Conservation (phyloP, 2,329 filamentous ascomycete genomes). For the Magnaporthiopsis rhizophila region DNA sequence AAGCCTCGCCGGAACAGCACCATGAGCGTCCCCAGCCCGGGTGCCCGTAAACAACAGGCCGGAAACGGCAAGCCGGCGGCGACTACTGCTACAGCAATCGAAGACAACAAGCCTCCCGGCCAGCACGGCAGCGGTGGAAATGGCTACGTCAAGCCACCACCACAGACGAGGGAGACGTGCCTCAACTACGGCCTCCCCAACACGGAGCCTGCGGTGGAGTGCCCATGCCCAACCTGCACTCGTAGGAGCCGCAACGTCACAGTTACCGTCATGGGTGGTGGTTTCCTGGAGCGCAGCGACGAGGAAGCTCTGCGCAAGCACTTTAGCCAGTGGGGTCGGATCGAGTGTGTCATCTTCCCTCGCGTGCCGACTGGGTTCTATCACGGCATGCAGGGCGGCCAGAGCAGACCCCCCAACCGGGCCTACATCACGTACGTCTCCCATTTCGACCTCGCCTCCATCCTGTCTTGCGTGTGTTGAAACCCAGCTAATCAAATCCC, state of each 20-base stretch:
- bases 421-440: background rate
- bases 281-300: background rate
- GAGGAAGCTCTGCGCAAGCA: background rate
- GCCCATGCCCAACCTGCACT: background rate
- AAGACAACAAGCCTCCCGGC: background rate
- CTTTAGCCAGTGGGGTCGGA: constrained; percentile 3
- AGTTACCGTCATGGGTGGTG: background rate
- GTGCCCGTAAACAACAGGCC: background rate
- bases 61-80: background rate
- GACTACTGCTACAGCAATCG: background rate
- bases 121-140: background rate
- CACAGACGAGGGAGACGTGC: background rate
- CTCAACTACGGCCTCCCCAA: background rate
- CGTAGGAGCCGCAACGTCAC: constrained; percentile 4
- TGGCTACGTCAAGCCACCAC: background rate
- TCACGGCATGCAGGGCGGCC: background rate
- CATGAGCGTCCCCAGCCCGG: background rate
- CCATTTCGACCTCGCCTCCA: too few species aligned
- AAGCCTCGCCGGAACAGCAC: constrained; percentile 3
- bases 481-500: too few species aligned
- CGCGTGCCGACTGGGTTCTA: background rate
- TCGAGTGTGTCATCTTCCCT: background rate
- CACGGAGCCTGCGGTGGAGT: background rate
- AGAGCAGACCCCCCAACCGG: background rate
- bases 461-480: background rate